A percentile compares a stretch with the other conserved stretches of the same genome.
Conservation (phyloP, 805 yeast genomes). For the Ogataea chonburiensis region DNA sequence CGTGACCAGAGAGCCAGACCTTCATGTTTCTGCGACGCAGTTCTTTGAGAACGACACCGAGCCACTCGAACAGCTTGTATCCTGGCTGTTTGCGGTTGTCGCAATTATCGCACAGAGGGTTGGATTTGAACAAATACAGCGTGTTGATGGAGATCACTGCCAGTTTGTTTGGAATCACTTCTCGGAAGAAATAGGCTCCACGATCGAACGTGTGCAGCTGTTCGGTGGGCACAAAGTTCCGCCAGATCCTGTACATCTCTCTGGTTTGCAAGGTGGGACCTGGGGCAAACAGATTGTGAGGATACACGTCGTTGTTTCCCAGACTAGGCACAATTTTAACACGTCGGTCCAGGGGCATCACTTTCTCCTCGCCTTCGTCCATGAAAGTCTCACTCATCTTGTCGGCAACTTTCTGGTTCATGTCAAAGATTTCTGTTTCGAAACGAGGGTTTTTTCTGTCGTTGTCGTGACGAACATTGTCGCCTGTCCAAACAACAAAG, state of each 20-base stretch:
- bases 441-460: constrained; percentile 74
- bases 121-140: constrained; percentile 67
- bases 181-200: constrained; percentile 72
- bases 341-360: constrained; percentile 30
- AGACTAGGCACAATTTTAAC: constrained; percentile 61
- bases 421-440: constrained; percentile 65
- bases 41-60: constrained; percentile 71
- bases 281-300: constrained; percentile 79
- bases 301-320: constrained; percentile 88
- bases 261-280: constrained; percentile 90
- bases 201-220: constrained; percentile 73
- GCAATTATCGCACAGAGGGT: constrained; percentile 83
- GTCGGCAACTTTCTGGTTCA: constrained; percentile 59
- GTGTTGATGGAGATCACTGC: constrained; percentile 82
- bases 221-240: constrained; percentile 67
- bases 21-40: constrained; percentile 71
- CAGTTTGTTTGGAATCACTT: constrained; percentile 74
- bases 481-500: constrained; percentile 90
- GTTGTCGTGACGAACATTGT: constrained; percentile 80
- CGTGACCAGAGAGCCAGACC: constrained; percentile 88
- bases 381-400: constrained; percentile 52
- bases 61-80: constrained; percentile 71
- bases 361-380: constrained; percentile 39
- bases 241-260: constrained; percentile 74
- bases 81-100: constrained; percentile 75